These are phyloP conservation scores for Skeletonema costatum DNA, from an alignment of 108 stramenopile species.

Conservation along the genomic window DNA sequence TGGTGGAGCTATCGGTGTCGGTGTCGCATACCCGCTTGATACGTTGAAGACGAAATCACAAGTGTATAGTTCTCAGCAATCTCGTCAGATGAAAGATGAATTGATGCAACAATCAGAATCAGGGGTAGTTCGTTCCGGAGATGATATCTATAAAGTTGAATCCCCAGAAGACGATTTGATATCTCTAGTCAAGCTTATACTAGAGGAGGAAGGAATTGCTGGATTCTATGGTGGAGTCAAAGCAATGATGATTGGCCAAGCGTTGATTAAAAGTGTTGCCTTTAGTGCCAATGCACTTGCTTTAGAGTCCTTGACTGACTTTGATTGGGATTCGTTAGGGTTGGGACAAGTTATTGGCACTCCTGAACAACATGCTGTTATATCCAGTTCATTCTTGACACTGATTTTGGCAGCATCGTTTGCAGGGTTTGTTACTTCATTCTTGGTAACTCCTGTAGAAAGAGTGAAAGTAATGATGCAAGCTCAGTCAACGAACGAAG, in stretches of 20 bases:
- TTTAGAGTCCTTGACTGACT: slow-evolving; percentile 25
- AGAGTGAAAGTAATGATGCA: slow-evolving; percentile 60
- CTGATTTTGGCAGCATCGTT: slow-evolving; percentile 50
- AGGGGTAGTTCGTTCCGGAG: neutral
- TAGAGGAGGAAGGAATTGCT: slow-evolving; percentile 31
- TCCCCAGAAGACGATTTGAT: slow-evolving; percentile 30
- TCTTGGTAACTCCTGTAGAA: slow-evolving; percentile 60
- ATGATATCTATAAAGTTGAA: slow-evolving; percentile 7
- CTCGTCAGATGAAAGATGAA: neutral
- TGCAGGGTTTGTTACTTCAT: slow-evolving; percentile 56
- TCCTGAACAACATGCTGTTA: neutral
- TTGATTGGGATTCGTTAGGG: neutral
- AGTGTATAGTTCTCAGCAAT: slow-evolving; percentile 17
- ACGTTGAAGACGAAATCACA: slow-evolving; percentile 56
- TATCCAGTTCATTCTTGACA: slow-evolving; percentile 25
- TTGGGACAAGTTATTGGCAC: neutral
- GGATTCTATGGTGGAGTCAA: slow-evolving; percentile 57
- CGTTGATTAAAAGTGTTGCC: slow-evolving; percentile 56
- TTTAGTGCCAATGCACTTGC: slow-evolving; percentile 50
- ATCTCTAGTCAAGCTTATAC: slow-evolving; percentile 27
- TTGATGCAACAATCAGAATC: slow-evolving; percentile 5
- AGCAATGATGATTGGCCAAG: slow-evolving; percentile 59
- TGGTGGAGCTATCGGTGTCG: slow-evolving; percentile 52
- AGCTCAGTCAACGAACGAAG: slow-evolving; percentile 26
- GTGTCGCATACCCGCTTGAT: slow-evolving; percentile 54